These are phyloP conservation scores for Amanita thiersii DNA, from an alignment of 768 basidiomycete genomes.

Conservation along the genomic window DNA sequence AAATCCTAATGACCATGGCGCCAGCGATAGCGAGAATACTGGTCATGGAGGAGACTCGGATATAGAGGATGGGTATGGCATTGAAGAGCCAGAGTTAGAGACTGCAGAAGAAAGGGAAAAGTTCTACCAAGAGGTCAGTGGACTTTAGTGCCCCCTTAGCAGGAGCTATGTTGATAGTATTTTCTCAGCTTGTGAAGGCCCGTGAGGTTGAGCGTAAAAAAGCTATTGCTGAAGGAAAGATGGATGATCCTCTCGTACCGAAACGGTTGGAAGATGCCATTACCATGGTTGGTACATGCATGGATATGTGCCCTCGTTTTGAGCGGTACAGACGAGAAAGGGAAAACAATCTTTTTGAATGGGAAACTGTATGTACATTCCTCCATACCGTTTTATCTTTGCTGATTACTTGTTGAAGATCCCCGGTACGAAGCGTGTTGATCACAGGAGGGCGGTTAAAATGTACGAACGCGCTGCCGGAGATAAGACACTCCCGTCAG, in stretches of 20 bases:
- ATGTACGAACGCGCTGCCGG: constrained; percentile 93
- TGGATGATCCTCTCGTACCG: constrained; percentile 78
- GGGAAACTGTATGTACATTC: constrained; percentile 69
- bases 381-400: constrained; percentile 17
- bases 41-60: constrained; percentile 18
- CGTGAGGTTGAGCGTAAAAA: constrained; percentile 64
- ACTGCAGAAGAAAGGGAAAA: constrained; percentile 56
- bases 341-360: constrained; percentile 80
- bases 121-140: constrained; percentile 65
- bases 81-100: constrained; percentile 47
- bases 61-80: constrained; percentile 14
- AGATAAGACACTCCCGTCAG: constrained; percentile 85
- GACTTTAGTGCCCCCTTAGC: constrained; percentile 10
- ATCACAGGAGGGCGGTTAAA: constrained; percentile 85
- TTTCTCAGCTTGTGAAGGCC: constrained; percentile 55
- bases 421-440: constrained; percentile 77
- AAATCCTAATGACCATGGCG: not conserved
- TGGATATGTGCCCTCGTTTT: constrained; percentile 91
- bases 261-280: constrained; percentile 85
- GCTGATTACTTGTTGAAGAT: constrained; percentile 45
- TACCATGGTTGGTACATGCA: constrained; percentile 86
- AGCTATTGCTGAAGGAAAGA: constrained; percentile 77
- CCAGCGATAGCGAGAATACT: constrained; percentile 13
- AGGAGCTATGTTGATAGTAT: constrained; percentile 15
- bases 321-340: constrained; percentile 87